A percentile compares a stretch with the other conserved stretches of the same genome.
phyloP scores from a whole-genome alignment of 108 stramenopile species.

The Pseudonitzschia delicatissima region DNA sequence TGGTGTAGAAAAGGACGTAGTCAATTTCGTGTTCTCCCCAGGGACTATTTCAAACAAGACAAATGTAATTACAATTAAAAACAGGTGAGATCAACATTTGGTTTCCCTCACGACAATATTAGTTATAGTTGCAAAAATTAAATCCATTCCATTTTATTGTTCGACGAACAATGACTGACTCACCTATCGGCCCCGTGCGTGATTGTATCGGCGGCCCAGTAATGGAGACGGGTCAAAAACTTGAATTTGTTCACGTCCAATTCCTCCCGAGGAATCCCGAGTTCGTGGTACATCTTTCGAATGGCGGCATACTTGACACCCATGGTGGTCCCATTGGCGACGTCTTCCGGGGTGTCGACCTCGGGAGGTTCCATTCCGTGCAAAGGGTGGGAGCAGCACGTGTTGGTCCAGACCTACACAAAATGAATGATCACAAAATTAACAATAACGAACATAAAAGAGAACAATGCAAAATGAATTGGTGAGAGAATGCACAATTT shows the following conservation, averaged over 20 bases:
- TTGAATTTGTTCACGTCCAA: conserved; percentile 80
- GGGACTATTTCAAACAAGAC: conserved; percentile 36
- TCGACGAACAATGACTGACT: background rate
- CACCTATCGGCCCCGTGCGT: conserved; percentile 81
- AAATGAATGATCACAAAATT: conserved; percentile 10
- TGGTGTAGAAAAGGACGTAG: conserved; percentile 87
- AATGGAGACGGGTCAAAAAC: conserved; percentile 97
- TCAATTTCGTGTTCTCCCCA: conserved; percentile 99
- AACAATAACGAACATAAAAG: background rate
- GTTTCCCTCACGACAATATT: background rate
- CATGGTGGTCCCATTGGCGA: conserved; percentile 58
- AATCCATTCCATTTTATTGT: background rate
- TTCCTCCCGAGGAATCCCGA: conserved; percentile 80
- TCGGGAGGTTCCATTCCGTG: conserved; percentile 84
- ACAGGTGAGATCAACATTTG: no score
- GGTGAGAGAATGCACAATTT: no score
- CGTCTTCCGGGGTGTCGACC: conserved; percentile 66
- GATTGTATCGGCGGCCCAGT: conserved; percentile 92
- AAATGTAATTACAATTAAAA: background rate
- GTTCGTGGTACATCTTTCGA: conserved; percentile 95
- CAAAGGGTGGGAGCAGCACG: conserved; percentile 97
- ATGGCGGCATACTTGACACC: conserved; percentile 96
- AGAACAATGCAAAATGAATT: no score
- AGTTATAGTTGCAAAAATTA: background rate
- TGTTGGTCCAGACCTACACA: conserved; percentile 95